phyloP scores from a whole-genome alignment of 1,139 yeast species.

The Zhuliangozyma parablackwelliae region DNA sequence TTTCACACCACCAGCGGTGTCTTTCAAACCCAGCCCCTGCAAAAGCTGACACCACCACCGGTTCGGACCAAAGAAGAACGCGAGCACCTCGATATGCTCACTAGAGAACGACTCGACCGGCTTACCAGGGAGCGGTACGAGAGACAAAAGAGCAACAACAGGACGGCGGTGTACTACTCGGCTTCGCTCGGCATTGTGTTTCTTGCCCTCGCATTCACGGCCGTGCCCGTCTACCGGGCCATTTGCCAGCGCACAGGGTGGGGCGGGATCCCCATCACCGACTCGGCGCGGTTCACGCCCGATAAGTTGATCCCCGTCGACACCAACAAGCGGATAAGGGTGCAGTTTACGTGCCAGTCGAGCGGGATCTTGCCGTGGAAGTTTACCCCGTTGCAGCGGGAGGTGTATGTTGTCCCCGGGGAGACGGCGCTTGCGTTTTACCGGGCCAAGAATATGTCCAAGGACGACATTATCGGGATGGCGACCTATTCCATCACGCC shows the following conservation, averaged over 20 bases:
- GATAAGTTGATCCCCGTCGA: conserved; percentile 89
- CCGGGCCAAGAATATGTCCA: conserved; percentile 81
- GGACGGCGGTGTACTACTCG: conserved; percentile 67
- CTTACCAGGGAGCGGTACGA: conserved; percentile 23
- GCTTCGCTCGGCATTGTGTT: conserved; percentile 68
- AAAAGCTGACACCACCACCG: no score
- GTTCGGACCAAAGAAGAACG: no score
- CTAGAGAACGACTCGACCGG: conserved; percentile 12
- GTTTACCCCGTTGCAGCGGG: conserved; percentile 90
- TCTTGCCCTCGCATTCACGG: conserved; percentile 79
- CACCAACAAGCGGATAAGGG: conserved; percentile 72
- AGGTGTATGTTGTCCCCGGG: conserved; percentile 92
- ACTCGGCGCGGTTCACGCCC: conserved; percentile 70
- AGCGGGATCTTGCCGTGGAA: conserved; percentile 94
- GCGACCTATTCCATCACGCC: conserved; percentile 97
- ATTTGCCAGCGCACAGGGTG: conserved; percentile 94
- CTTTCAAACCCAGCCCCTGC: no score
- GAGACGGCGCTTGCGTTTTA: conserved; percentile 97
- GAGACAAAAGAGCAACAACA: conserved; percentile 28
- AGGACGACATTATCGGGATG: conserved; percentile 94
- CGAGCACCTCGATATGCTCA: no score
- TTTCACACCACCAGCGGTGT: no score
- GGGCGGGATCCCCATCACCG: conserved; percentile 95
- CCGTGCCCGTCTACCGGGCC: conserved; percentile 90
- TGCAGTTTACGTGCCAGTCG: conserved; percentile 87